phyloP scores from a whole-genome alignment of 1,284 basidiomycete genomes.

The Testicularia cyperi region DNA sequence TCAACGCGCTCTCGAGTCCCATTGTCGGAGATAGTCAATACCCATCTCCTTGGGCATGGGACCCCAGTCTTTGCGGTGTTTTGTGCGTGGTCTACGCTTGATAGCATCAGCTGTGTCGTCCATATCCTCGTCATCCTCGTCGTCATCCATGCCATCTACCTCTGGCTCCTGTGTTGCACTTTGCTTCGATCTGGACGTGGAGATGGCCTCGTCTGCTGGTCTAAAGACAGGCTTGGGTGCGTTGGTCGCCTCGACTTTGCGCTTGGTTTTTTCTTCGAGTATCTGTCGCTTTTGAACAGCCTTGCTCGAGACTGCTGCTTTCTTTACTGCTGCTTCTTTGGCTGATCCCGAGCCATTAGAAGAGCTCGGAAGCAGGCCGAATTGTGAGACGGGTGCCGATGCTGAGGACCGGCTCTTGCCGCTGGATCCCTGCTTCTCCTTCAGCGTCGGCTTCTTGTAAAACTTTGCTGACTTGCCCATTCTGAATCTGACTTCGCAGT shows the following conservation, averaged over 20 bases:
- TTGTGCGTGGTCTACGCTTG: slow-evolving; percentile 32
- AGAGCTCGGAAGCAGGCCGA: too few species aligned
- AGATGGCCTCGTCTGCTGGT: slow-evolving; percentile 6
- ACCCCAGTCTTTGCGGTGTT: slow-evolving; percentile 30
- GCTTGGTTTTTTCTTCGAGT: slow-evolving; percentile 20
- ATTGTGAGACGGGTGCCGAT: too few species aligned
- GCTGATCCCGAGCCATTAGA: background rate
- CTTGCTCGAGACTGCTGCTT: slow-evolving; percentile 21
- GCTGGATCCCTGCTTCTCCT: slow-evolving; percentile 25
- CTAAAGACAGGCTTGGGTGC: slow-evolving; percentile 32
- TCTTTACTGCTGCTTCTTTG: slow-evolving; percentile 13
- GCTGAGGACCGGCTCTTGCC: slow-evolving; percentile 26
- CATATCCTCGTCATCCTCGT: slow-evolving; percentile 11
- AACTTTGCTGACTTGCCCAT: slow-evolving; percentile 45
- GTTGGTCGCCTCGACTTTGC: slow-evolving; percentile 28
- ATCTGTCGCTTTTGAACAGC: slow-evolving; percentile 22
- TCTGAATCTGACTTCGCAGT: too few species aligned
- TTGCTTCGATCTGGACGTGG: background rate
- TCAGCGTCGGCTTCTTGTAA: slow-evolving; percentile 43
- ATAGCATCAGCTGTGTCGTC: slow-evolving; percentile 10
- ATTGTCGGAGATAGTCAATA: slow-evolving; percentile 40
- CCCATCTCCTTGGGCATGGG: slow-evolving; percentile 38
- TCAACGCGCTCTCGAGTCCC: too few species aligned
- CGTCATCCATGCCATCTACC: slow-evolving; percentile 1
- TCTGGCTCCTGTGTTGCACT: background rate